Percentiles rank a stretch among this genome's conserved stretches.
These are phyloP conservation scores for Sporothrix humicola DNA, from an alignment of 2,329 filamentous ascomycete genomes.

Conservation along the genomic window DNA sequence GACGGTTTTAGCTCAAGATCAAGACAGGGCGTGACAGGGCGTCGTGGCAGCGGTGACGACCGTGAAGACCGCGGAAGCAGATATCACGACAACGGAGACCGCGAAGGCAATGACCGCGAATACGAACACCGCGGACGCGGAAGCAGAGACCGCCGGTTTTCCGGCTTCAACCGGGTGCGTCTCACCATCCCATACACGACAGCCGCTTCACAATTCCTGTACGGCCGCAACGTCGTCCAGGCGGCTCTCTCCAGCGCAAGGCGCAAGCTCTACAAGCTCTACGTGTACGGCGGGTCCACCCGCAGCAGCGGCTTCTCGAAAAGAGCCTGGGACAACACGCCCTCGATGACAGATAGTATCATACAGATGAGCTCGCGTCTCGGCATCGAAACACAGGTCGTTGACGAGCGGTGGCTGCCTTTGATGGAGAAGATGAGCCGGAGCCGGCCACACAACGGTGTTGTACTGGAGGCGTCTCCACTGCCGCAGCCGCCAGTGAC, in stretches of 20 bases:
- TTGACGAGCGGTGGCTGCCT: conserved; percentile 65
- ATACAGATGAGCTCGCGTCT: conserved; percentile 38
- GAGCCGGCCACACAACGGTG: conserved; percentile 86
- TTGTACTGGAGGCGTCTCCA: conserved; percentile 84
- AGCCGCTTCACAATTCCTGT: conserved; percentile 88
- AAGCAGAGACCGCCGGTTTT: not conserved
- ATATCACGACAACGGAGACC: not conserved
- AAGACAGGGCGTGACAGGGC: not conserved
- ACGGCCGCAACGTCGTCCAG: conserved; percentile 79
- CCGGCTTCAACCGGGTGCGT: conserved; percentile 28
- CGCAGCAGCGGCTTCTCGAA: conserved; percentile 49
- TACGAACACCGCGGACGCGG: not conserved
- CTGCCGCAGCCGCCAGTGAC: conserved; percentile 73
- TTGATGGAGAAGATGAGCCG: conserved; percentile 83
- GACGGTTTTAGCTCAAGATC: not conserved
- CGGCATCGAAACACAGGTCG: conserved; percentile 61
- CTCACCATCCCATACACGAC: conserved; percentile 66
- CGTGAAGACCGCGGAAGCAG: not conserved
- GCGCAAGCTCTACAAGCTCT: conserved; percentile 82
- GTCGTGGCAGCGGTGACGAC: not conserved
- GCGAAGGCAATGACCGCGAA: not conserved
- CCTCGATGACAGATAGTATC: too few species aligned
- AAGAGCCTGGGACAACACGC: conserved; percentile 40
- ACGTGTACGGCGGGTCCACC: conserved; percentile 69
- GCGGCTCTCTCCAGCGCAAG: conserved; percentile 69